phyloP scores from a whole-genome alignment of 805 yeast species.

The Kodamaea hsintzibuensis region DNA sequence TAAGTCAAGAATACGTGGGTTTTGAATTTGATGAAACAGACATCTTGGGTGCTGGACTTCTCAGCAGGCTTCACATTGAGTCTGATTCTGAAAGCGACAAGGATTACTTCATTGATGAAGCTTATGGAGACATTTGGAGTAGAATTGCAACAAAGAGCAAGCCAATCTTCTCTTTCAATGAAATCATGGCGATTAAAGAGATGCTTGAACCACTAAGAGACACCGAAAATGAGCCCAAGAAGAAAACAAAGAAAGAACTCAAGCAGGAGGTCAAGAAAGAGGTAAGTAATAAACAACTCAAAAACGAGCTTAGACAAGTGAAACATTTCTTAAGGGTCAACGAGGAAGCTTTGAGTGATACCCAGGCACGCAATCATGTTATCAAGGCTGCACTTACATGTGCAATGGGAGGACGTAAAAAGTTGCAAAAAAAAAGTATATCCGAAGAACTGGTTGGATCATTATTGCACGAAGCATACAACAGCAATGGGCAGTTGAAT shows the following conservation, averaged over 20 bases:
- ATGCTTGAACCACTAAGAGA: neutral
- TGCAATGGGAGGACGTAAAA: slow-evolving; percentile 1
- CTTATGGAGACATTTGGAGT: neutral
- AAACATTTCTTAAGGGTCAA: neutral
- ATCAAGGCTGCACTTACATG: neutral
- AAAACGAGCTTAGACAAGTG: neutral
- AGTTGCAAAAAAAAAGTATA: neutral
- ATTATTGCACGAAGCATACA: neutral
- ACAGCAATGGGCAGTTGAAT: neutral
- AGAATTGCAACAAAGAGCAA: neutral
- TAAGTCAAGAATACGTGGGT: no score
- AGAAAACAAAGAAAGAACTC: no score
- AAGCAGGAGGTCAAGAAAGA: no score
- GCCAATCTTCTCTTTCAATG: neutral
- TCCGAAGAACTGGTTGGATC: neutral
- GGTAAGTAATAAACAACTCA: neutral
- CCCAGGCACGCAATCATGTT: neutral
- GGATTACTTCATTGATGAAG: neutral
- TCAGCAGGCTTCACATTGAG: neutral
- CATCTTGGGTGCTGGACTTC: neutral
- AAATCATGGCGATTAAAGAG: neutral
- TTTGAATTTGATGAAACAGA: no score
- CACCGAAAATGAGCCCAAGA: no score
- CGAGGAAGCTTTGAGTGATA: neutral
- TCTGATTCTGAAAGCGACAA: neutral